Percentiles rank a stretch among this genome's conserved stretches.
These are phyloP conservation scores for Diospyros kaki DNA, from an alignment of 148 eudicot species.

Conservation along the genomic window DNA sequence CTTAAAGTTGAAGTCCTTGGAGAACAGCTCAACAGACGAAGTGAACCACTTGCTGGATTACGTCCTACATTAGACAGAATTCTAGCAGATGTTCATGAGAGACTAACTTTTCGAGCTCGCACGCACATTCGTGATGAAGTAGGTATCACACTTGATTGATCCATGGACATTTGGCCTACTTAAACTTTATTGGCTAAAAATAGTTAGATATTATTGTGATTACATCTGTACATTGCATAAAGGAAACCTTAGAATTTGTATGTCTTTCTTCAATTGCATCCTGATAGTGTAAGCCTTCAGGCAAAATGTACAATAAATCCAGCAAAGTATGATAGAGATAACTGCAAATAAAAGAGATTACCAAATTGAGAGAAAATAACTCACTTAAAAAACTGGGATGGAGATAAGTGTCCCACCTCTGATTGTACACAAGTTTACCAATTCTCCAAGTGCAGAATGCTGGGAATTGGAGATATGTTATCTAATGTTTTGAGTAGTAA, in stretches of 20 bases:
- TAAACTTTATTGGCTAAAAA: background rate
- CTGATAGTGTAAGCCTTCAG: background rate
- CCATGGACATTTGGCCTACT: background rate
- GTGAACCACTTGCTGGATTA: constrained; percentile 83
- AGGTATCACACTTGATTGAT: constrained; percentile 14
- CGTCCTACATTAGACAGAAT: constrained; percentile 92
- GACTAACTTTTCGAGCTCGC: constrained; percentile 93
- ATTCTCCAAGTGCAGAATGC: background rate
- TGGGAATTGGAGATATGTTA: background rate
- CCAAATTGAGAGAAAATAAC: background rate
- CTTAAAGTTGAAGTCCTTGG: constrained; percentile 92
- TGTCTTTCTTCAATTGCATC: background rate
- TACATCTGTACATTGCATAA: background rate
- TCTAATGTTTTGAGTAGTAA: background rate
- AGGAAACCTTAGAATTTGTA: background rate
- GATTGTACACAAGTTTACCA: background rate
- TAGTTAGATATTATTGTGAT: background rate
- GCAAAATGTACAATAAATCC: too few species aligned
- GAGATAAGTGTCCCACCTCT: background rate
- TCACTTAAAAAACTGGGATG: background rate
- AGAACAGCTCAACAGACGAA: constrained; percentile 76
- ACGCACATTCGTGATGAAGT: constrained; percentile 98
- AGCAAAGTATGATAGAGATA: too few species aligned
- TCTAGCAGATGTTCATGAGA: constrained; percentile 89
- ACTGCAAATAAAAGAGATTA: background rate